phyloP scores from a whole-genome alignment of 495 filamentous ascomycete species.

The Daldinia bambusicola region DNA sequence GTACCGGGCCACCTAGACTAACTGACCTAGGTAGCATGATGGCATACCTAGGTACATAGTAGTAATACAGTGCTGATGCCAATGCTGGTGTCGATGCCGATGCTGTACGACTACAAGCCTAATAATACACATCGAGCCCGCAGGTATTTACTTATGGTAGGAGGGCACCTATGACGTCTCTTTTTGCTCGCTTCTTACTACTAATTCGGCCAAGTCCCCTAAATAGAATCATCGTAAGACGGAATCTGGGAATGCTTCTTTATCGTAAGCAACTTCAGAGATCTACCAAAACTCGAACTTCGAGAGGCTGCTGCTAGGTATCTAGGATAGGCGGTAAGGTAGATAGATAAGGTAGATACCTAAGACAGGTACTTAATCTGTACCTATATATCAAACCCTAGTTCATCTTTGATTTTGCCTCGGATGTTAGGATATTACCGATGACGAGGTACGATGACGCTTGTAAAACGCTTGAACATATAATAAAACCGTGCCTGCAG shows the following conservation, averaged over 20 bases:
- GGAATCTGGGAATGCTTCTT: constrained; percentile 20
- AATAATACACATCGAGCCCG: background rate
- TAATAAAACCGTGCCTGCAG: background rate
- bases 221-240: constrained; percentile 13
- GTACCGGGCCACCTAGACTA: background rate
- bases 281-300: constrained; percentile 6
- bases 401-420: background rate
- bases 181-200: constrained; percentile 15
- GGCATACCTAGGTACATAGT: background rate
- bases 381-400: no score
- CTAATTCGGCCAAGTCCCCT: constrained; percentile 8
- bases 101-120: background rate
- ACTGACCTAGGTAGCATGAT: background rate
- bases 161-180: constrained; percentile 5
- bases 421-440: background rate
- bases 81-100: background rate
- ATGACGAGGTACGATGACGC: background rate
- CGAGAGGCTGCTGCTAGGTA: background rate
- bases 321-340: no score
- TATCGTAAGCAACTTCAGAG: constrained; percentile 6
- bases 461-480: no score
- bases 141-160: no score
- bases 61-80: background rate
- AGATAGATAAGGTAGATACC: no score
- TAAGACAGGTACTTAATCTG: no score